Evolutionary conservation across 2,329 filamentous ascomycete species (phyloP).

Genomic region (Alternaria postmessia): DNA sequence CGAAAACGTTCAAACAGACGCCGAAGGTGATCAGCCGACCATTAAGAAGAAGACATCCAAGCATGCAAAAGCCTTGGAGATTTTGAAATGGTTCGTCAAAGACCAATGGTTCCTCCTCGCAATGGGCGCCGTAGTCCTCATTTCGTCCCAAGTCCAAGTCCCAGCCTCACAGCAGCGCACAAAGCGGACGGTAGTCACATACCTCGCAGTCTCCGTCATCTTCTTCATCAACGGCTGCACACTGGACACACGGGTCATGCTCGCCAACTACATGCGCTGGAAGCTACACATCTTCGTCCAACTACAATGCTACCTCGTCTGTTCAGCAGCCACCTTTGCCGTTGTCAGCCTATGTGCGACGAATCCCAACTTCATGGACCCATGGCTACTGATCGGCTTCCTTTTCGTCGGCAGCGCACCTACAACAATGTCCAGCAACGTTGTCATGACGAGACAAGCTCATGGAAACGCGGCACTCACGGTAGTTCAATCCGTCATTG

Average conservation of each 20-base stretch:
- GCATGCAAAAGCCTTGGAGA: slow-evolving; percentile 12
- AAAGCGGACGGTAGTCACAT: slow-evolving; percentile 65
- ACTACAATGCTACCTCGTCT: slow-evolving; percentile 70
- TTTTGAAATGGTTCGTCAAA: slow-evolving; percentile 52
- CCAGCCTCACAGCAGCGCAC: slow-evolving; percentile 61
- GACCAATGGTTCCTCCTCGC: slow-evolving; percentile 73
- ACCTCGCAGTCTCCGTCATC: slow-evolving; percentile 73
- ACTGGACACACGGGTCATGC: slow-evolving; percentile 68
- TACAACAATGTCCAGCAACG: slow-evolving; percentile 76
- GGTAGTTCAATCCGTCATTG: slow-evolving; percentile 71
- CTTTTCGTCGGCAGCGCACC: slow-evolving; percentile 73
- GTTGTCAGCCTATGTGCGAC: slow-evolving; percentile 62
- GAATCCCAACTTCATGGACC: slow-evolving; percentile 63
- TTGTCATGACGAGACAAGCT: slow-evolving; percentile 75
- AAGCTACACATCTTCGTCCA: slow-evolving; percentile 73
- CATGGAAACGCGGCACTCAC: slow-evolving; percentile 65
- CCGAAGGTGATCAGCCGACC: not conserved
- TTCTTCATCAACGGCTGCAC: slow-evolving; percentile 77
- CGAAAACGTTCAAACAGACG: not conserved
- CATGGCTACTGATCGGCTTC: slow-evolving; percentile 72
- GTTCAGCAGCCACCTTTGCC: slow-evolving; percentile 68
- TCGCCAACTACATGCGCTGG: slow-evolving; percentile 70
- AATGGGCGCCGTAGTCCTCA: slow-evolving; percentile 62
- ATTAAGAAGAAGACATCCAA: not conserved
- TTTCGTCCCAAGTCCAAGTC: slow-evolving; percentile 65